Percentiles rank a stretch among this genome's conserved stretches.
Conservation (phyloP, 306 rosid species). For the Ormosia semicastrata region DNA sequence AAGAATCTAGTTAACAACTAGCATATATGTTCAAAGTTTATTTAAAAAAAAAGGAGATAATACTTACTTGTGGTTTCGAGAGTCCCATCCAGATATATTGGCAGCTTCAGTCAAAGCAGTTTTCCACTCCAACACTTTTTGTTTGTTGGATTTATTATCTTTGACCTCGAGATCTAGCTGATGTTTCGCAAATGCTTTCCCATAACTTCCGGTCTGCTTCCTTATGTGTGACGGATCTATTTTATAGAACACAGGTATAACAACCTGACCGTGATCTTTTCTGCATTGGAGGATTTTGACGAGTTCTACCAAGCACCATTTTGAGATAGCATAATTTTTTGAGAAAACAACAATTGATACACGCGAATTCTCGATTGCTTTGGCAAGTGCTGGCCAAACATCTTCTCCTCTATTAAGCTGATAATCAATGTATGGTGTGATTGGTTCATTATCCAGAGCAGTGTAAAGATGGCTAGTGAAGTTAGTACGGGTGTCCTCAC, state of each 20-base stretch:
- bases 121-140: background rate
- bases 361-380: background rate
- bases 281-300: background rate
- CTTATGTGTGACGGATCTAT: background rate
- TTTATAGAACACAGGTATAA: background rate
- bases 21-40: too few relatives aligned
- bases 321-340: background rate
- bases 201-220: background rate
- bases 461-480: background rate
- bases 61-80: background rate
- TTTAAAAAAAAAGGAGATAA: too few relatives aligned
- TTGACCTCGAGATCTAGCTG: background rate
- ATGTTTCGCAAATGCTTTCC: background rate
- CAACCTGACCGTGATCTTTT: background rate
- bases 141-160: background rate
- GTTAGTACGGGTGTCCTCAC: background rate
- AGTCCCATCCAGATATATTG: conserved; percentile 10
- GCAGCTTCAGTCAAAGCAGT: background rate
- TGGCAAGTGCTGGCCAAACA: background rate
- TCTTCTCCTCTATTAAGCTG: conserved; percentile 1
- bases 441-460: background rate
- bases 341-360: background rate
- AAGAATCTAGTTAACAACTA: too few relatives aligned
- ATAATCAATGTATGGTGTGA: background rate
- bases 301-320: conserved; percentile 19